Percentiles rank a stretch among this genome's conserved stretches.
phyloP scores from a whole-genome alignment of 768 basidiomycete species.

The Boletus vinaceobasis region DNA sequence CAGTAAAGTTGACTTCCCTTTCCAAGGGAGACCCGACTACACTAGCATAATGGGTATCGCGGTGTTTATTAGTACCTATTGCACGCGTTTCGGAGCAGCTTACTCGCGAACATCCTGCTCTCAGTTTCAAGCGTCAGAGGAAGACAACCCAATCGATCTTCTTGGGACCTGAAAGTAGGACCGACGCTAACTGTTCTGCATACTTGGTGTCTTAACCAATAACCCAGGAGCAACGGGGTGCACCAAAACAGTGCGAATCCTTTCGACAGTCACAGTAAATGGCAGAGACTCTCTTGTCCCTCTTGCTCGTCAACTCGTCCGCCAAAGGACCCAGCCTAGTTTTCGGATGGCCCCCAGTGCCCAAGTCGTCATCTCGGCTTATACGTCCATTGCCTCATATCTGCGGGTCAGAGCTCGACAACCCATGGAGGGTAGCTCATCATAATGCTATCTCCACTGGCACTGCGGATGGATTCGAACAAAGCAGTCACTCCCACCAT shows the following conservation, averaged over 20 bases:
- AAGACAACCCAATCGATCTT: not conserved
- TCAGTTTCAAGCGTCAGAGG: not conserved
- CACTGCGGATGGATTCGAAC: conserved; percentile 15
- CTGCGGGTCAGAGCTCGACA: conserved; percentile 51
- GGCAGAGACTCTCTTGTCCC: conserved; percentile 73
- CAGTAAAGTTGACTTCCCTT: conserved; percentile 3
- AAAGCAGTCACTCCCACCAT: not conserved
- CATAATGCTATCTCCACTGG: conserved; percentile 36
- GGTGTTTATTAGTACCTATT: not conserved
- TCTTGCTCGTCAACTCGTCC: conserved; percentile 82
- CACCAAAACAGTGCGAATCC: not conserved
- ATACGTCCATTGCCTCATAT: conserved; percentile 64
- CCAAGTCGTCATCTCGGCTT: conserved; percentile 61
- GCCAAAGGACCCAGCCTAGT: conserved; percentile 76
- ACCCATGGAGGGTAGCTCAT: conserved; percentile 69
- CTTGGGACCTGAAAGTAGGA: not conserved
- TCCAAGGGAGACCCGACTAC: not conserved
- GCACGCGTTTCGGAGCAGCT: not conserved
- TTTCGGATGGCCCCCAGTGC: conserved; percentile 82
- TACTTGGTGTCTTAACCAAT: not conserved
- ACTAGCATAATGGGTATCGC: not conserved
- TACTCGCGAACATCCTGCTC: not conserved
- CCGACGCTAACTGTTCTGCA: not conserved
- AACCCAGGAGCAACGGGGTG: not conserved
- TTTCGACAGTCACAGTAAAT: not conserved